Conservation (phyloP, 2,329 filamentous ascomycete species). For the Penicillium glabrum region DNA sequence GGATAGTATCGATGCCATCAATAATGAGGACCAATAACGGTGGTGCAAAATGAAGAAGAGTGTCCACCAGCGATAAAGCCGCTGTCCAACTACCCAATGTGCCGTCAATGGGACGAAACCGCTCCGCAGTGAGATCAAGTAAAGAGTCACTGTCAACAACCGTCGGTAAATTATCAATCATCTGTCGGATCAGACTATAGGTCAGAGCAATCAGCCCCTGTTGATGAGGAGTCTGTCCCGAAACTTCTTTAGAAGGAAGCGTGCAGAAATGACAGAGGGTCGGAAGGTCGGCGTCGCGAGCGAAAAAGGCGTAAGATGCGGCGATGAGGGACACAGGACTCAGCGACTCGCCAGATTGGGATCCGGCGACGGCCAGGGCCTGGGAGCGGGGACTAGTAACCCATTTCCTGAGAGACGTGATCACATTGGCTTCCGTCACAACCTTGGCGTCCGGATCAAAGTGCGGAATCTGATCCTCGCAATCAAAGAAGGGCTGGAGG, state of each 20-base stretch:
- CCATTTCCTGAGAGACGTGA: slow-evolving; percentile 36
- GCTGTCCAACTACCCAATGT: slow-evolving; percentile 37
- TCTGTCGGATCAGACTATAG: slow-evolving; percentile 40
- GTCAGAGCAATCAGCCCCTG: slow-evolving; percentile 37
- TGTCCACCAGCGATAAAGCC: slow-evolving; percentile 37
- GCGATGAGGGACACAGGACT: slow-evolving; percentile 34
- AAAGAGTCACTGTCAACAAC: slow-evolving; percentile 36
- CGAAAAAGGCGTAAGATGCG: slow-evolving; percentile 32
- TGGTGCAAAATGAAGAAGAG: slow-evolving; percentile 34
- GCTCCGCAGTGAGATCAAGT: slow-evolving; percentile 36
- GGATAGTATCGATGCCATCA: slow-evolving; percentile 35
- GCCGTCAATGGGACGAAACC: slow-evolving; percentile 35
- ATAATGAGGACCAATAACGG: slow-evolving; percentile 39
- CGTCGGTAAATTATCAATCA: slow-evolving; percentile 37
- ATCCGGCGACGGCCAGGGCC: slow-evolving; percentile 32
- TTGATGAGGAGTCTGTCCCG: slow-evolving; percentile 26
- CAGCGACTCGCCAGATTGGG: slow-evolving; percentile 23
- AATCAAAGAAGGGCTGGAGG: slow-evolving; percentile 37
- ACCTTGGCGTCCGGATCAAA: slow-evolving; percentile 30
- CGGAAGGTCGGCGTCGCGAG: slow-evolving; percentile 31
- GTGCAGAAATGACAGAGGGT: slow-evolving; percentile 40
- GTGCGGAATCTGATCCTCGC: slow-evolving; percentile 34
- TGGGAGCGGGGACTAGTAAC: slow-evolving; percentile 33
- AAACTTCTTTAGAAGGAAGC: slow-evolving; percentile 19
- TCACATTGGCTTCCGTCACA: slow-evolving; percentile 25